A percentile compares a stretch with the other conserved stretches of the same genome.
Evolutionary conservation across 2,329 filamentous ascomycete species (phyloP).

Genomic region (Cercospora janseana): DNA sequence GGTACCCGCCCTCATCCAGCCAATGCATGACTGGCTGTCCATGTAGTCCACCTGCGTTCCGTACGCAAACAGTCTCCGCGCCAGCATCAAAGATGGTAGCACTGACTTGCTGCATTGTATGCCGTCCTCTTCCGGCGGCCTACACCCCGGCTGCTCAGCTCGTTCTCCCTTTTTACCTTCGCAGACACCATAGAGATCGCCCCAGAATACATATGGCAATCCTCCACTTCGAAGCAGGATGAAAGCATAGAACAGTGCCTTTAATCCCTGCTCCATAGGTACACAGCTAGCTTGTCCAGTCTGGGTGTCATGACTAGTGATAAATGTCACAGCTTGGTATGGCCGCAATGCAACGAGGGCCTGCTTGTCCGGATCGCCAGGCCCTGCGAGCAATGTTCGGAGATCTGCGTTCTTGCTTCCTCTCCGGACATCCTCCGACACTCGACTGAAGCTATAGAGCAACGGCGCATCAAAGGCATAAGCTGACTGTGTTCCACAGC

Average conservation of each 20-base stretch:
- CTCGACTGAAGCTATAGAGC: conserved; percentile 63
- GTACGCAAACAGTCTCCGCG: conserved; percentile 65
- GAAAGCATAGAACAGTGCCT: conserved; percentile 68
- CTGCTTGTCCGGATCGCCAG: conserved; percentile 21
- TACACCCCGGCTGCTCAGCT: conserved; percentile 48
- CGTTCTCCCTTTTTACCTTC: conserved; percentile 40
- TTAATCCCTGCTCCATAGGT: conserved; percentile 65
- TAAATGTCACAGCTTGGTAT: conserved; percentile 53
- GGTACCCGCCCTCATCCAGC: conserved; percentile 56
- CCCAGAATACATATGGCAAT: conserved; percentile 68
- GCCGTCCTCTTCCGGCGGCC: conserved; percentile 1
- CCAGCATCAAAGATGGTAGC: conserved; percentile 59
- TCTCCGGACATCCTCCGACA: conserved; percentile 49
- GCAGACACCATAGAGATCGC: conserved; percentile 65
- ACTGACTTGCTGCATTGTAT: conserved; percentile 17
- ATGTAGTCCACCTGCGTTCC: conserved; percentile 65
- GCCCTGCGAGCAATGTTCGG: conserved; percentile 40
- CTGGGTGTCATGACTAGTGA: conserved; percentile 71
- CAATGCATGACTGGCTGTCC: conserved; percentile 59
- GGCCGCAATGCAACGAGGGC: conserved; percentile 28
- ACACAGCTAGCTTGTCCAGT: conserved; percentile 62
- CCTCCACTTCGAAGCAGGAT: conserved; percentile 65
- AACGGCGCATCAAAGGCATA: conserved; percentile 68
- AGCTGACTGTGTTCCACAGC: conserved; percentile 47
- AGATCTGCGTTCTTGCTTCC: conserved; percentile 57